Base-by-base conservation (phyloP, 768 basidiomycete genomes). In the Russula lepida region DNA sequence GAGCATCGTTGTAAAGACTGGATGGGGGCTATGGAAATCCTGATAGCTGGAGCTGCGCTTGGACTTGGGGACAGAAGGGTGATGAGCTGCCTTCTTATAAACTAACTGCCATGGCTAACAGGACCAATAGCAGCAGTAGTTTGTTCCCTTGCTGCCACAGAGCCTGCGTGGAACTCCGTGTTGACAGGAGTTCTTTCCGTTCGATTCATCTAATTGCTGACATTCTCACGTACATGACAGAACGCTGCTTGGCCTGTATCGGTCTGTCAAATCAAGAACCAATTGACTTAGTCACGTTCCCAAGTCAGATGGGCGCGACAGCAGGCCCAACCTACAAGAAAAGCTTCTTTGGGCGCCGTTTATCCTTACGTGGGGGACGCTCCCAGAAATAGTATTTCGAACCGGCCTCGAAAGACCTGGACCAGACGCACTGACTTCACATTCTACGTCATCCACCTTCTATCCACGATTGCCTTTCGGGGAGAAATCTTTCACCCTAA, bases 1-100 rank as follows among this genome's bases (percentile, higher is more conserved):
- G 37, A 58, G 30, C 56, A 62, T 47, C 19, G 21, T 51, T 52
- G 43, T 53, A 23, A 54, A 48, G 35, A 28, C 23, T 57, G 28
- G 28, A 12, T 17, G 43, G 43, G 15, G n/a, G 33, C 27, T 43
- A 39, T 23, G 48, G 35, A 48, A 58, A 58, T 39, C n/a, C 25
- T 58, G n/a, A 55, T 50, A 27, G 53, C 53, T 32, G 53, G 43
- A 23, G 33, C 39, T 30, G 61, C 27, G 21, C 56, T 53, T 48
- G 56, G 44, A 41, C 30, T 47, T 51, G 27, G 44, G 47, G 44
- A 47, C 39, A 33, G 54, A 32, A 28, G 43, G 25, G 37, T 19
- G 32, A 43, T 11, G 49, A 28, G 19, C 32, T 25, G 11, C 41
- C 51, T 23, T 43, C 53, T 48, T 62, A 62, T 58, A 62, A 56